Base-by-base conservation (phyloP, 305 asterid species). In the Stenogyne calaminthoides region DNA sequence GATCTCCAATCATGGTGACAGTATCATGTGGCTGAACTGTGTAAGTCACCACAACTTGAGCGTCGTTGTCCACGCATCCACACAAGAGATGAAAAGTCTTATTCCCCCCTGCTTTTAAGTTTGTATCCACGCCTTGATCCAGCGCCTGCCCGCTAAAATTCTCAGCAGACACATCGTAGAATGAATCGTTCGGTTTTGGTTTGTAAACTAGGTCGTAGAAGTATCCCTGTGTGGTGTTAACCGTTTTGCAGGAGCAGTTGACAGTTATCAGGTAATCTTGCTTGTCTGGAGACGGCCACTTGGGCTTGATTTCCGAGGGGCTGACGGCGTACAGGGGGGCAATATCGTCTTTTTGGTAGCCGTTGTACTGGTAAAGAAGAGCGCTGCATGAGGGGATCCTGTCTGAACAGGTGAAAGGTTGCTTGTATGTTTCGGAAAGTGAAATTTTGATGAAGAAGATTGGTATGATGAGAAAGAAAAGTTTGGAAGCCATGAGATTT, bases 361-460 rank as follows among this genome's bases (percentile, higher is more conserved):
- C 80, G 22, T 87, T 88, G 74, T 85, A 84, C 83, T 88, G 96
- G 75, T 92, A 87, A 37, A 92, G 92, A 52, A 83, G 79, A 78
- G 98, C 81, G 18, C 18, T 81, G 39, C 98, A 92, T 0, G 84
- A 82, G 2, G 32, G 77, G 68, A 77, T 76, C 64, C 20, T 67
- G 9, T 78, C 58, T 32, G 63, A 77, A 72, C 95, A 92, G 12
- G 74, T 27, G 8, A 92, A 92, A 39, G 88, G 80, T 66, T 80
- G 19, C 16, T 76, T 78, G 7, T 77, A 69, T 39, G 60, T 7
- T 9, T 62, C 75, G 19, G 77, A 61, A 47, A 73, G 76, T 20
- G 40, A 76, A 19, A 51, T 52, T 42, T 67, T 40, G 11, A 69
- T 29, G 75, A 59, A n/a, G 20, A 69, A 16, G 57, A 75, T 36